These are phyloP conservation scores for Phenoliferia sp. DNA, from an alignment of 1,284 basidiomycete species.

Conservation along the genomic window DNA sequence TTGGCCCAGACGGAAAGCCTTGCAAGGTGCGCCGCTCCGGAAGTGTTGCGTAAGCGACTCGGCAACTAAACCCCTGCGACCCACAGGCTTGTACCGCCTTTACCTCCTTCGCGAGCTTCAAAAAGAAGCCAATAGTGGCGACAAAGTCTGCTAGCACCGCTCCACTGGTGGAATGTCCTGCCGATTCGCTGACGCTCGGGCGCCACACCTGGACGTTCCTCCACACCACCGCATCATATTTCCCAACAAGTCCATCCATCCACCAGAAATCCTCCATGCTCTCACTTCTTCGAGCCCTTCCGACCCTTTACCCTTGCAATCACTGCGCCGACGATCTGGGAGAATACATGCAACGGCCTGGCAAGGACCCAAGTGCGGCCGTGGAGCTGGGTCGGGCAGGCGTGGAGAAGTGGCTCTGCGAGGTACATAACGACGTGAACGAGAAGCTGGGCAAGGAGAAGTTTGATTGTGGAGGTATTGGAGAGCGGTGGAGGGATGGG, in stretches of 20 bases:
- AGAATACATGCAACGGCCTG: conserved; percentile 56
- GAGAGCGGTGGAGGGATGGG: conserved; percentile 86
- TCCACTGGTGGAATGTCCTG: conserved; percentile 61
- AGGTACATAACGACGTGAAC: conserved; percentile 88
- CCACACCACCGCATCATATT: conserved; percentile 88
- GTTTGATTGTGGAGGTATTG: conserved; percentile 73
- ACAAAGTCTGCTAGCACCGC: conserved; percentile 46
- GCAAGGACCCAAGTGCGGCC: conserved; percentile 59
- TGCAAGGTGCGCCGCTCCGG: conserved; percentile 81
- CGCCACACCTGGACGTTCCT: conserved; percentile 92
- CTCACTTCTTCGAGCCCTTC: conserved; percentile 66
- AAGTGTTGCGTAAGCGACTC: conserved; percentile 44
- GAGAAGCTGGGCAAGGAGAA: conserved; percentile 69
- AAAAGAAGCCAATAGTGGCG: conserved; percentile 41
- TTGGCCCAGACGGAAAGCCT: conserved; percentile 87
- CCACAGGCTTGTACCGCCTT: conserved; percentile 30
- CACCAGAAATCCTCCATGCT: conserved; percentile 75
- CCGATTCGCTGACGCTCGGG: conserved; percentile 79
- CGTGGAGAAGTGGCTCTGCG: conserved; percentile 80
- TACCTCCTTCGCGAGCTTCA: conserved; percentile 25
- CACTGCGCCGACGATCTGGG: conserved; percentile 78
- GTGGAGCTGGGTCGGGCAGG: conserved; percentile 53
- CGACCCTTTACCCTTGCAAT: conserved; percentile 77
- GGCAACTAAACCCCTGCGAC: conserved; percentile 36
- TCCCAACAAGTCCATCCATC: conserved; percentile 69